Base-by-base conservation (phyloP, 129 eudicot genomes). In the Silybum marianum region DNA sequence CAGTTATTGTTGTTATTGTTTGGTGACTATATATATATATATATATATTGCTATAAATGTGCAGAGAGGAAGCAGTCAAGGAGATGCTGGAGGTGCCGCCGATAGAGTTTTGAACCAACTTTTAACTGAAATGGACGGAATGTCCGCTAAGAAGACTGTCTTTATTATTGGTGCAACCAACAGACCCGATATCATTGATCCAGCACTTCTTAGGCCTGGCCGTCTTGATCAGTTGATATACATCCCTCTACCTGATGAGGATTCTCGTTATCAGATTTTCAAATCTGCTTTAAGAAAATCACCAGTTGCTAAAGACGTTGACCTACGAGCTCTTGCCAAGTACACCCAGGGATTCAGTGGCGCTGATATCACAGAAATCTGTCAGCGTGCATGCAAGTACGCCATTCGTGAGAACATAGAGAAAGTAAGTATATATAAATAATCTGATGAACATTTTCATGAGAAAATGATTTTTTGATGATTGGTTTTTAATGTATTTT, bases 11-110 rank as follows among this genome's bases (percentile, higher is more conserved):
- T 71, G 46, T 34, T 24, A 14, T 81, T 36, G 71, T 9, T 2
- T 13, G 18, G 69, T 22, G 7, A 24, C 28, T 77, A 28, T 28
- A 28, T 51, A 14, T 7, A n/a, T 39, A 32, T 25, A 2, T 18
- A 6, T 78, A 32, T 32, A 3, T 32, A 3, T 63, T 42, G 11
- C 8, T 21, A 30, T 3, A 67, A 6, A 9, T 84, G 71, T 70
- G n/a, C 89, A 91, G 93, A 89, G 97, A 71, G 97, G 97, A 78
- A 77, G 90, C 36, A 87, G 97, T 65, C 76, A 44, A 30, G 98
- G 98, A 48, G 98, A 95, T 85, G 98, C 98, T 6, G 98, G 98
- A 11, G 98, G 98, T 81, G 98, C 98, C 39, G 98, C 97, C 78
- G 98, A 95, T 74, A 83, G 98, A 6, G 97, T 92, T 28, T 40